Percentiles rank a stretch among this genome's conserved stretches.
Conservation (phyloP, 345 rosid genomes). For the Cardamine resedifolia region DNA sequence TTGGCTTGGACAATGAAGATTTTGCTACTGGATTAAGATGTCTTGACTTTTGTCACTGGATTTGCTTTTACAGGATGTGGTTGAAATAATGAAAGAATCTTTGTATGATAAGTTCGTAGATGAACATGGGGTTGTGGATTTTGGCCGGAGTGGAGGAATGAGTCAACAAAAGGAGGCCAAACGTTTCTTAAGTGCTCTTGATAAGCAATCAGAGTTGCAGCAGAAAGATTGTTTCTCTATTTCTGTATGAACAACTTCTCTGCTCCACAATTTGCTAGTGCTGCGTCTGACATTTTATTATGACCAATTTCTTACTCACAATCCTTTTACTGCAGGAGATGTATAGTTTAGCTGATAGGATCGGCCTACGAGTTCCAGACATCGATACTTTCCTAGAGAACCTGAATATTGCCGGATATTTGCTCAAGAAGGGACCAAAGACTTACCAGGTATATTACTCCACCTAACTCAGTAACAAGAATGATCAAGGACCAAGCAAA, state of each 20-base stretch:
- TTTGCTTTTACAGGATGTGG: conserved; percentile 71
- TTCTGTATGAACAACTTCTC: conserved; percentile 51
- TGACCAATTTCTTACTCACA: conserved; percentile 6
- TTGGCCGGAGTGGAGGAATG: conserved; percentile 94
- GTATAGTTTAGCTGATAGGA: conserved; percentile 89
- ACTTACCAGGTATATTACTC: conserved; percentile 70
- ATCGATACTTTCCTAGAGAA: conserved; percentile 82
- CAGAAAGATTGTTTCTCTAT: conserved; percentile 85
- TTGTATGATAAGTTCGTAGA: conserved; percentile 83
- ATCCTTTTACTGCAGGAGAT: conserved; percentile 60
- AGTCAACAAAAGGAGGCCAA: conserved; percentile 97
- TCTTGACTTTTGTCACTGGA: conserved; percentile 15
- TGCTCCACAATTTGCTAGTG: conserved; percentile 11
- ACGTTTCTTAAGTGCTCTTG: conserved; percentile 84
- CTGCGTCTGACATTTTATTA: not conserved
- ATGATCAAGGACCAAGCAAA: not conserved
- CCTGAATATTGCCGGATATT: conserved; percentile 81
- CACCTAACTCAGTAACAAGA: conserved; percentile 11
- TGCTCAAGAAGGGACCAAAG: conserved; percentile 90
- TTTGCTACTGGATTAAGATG: not conserved
- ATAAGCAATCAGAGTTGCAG: conserved; percentile 82
- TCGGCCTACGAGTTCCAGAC: conserved; percentile 85
- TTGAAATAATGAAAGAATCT: conserved; percentile 97
- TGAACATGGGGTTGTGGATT: conserved; percentile 91
- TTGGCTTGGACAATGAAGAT: not conserved